Conservation (phyloP, 805 yeast genomes). For the Isabelozyma gotoi region DNA sequence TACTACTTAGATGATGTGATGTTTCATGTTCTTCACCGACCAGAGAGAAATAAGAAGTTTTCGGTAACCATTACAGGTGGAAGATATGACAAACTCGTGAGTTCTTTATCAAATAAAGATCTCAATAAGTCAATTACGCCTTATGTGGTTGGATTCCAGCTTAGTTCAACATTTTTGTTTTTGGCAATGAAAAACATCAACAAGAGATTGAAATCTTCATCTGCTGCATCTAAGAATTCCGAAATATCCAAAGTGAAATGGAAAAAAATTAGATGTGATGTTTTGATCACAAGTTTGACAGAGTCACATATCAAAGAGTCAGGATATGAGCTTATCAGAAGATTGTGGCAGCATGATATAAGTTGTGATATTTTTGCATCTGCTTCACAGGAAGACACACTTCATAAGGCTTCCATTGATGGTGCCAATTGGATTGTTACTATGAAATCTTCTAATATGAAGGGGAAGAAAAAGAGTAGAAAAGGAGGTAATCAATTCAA, state of each 20-base stretch:
- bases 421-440: slow-evolving; percentile 77
- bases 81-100: slow-evolving; percentile 75
- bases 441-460: slow-evolving; percentile 63
- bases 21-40: slow-evolving; percentile 82
- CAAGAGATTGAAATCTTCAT: slow-evolving; percentile 7
- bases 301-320: slow-evolving; percentile 53
- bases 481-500: slow-evolving; percentile 50
- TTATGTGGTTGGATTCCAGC: slow-evolving; percentile 80
- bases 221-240: slow-evolving; percentile 2
- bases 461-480: slow-evolving; percentile 33
- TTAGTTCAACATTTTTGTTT: slow-evolving; percentile 53
- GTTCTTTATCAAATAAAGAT: slow-evolving; percentile 56
- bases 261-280: slow-evolving; percentile 65
- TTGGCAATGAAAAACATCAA: slow-evolving; percentile 31
- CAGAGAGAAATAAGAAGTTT: slow-evolving; percentile 47
- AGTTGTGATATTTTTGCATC: slow-evolving; percentile 61
- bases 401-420: slow-evolving; percentile 60
- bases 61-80: slow-evolving; percentile 85
- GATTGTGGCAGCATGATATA: slow-evolving; percentile 76
- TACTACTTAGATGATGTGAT: slow-evolving; percentile 81
- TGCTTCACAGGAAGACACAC: slow-evolving; percentile 56
- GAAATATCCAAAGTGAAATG: slow-evolving; percentile 25
- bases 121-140: slow-evolving; percentile 23
- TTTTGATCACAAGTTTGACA: slow-evolving; percentile 70
- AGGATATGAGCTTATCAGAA: slow-evolving; percentile 62